A percentile compares a stretch with the other conserved stretches of the same genome.
Evolutionary conservation across 164 flowering plant species (phyloP).

Genomic region (Annona squamosa): DNA sequence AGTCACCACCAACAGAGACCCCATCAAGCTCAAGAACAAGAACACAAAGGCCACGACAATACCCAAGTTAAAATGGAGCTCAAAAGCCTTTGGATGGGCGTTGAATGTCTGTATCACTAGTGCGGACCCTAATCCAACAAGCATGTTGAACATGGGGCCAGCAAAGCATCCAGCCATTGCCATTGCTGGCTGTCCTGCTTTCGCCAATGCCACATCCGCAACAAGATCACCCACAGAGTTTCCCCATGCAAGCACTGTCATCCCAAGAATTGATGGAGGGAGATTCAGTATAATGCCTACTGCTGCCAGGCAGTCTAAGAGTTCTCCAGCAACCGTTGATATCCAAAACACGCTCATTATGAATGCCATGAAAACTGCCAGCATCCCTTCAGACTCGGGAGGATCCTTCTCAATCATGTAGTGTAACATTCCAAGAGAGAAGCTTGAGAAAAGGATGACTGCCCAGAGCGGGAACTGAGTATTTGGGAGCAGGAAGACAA

Average conservation of each 20-base stretch:
- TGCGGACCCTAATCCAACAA: conserved; percentile 87
- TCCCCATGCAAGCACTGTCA: conserved; percentile 99
- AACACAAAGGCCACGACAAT: conserved; percentile 87
- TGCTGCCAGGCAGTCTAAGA: conserved; percentile 73
- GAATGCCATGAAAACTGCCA: conserved; percentile 57
- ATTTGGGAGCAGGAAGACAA: conserved; percentile 59
- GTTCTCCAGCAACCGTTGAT: conserved; percentile 88
- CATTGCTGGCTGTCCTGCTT: conserved; percentile 95
- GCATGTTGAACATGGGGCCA: conserved; percentile 99
- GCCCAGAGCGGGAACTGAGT: conserved; percentile 83
- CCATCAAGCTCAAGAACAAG: conserved; percentile 88
- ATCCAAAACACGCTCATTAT: conserved; percentile 99
- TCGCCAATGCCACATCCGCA: conserved; percentile 96
- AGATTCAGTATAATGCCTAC: conserved; percentile 63
- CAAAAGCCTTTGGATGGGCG: conserved; percentile 66
- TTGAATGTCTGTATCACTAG: conserved; percentile 69
- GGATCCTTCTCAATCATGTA: conserved; percentile 66
- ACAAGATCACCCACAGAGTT: conserved; percentile 99
- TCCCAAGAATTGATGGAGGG: conserved; percentile 81
- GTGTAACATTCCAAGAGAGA: conserved; percentile 63
- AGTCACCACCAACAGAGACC: conserved; percentile 74
- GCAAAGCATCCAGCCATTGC: conserved; percentile 99
- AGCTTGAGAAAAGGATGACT: conserved; percentile 54
- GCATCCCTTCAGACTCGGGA: conserved; percentile 63
- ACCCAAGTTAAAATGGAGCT: conserved; percentile 69